A percentile compares a stretch with the other conserved stretches of the same genome.
Conservation (phyloP, 176 grass and related monocot genomes). For the Lolium perenne region DNA sequence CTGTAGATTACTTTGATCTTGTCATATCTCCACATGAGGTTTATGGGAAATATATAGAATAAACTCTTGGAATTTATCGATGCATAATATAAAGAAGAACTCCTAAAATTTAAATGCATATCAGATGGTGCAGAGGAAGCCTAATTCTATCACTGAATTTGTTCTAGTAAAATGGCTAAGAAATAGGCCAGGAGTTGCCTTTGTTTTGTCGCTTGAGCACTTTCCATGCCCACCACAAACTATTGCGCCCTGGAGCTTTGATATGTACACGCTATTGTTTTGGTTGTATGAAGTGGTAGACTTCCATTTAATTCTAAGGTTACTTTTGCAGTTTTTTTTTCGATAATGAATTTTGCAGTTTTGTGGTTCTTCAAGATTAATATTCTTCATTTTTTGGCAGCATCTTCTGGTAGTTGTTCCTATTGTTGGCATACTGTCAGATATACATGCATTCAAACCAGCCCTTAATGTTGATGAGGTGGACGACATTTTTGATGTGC, state of each 20-base stretch:
- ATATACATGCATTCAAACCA: slow-evolving; percentile 59
- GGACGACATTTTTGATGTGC: slow-evolving; percentile 66
- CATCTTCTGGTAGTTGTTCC: slow-evolving; percentile 80
- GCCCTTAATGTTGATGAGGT: slow-evolving; percentile 59
- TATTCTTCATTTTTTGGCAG: slow-evolving; percentile 48
- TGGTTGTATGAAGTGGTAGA: neutral
- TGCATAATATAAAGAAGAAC: slow-evolving; percentile 10
- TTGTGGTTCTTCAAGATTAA: neutral
- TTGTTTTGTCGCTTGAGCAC: neutral
- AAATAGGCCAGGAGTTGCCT: neutral
- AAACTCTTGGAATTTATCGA: neutral
- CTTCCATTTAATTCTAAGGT: neutral
- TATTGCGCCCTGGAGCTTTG: neutral
- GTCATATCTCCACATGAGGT: neutral
- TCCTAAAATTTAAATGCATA: slow-evolving; percentile 16
- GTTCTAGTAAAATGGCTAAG: neutral
- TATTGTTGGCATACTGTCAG: slow-evolving; percentile 63
- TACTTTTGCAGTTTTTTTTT: too few species aligned
- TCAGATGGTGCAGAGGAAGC: neutral
- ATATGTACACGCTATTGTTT: neutral
- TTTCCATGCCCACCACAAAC: neutral
- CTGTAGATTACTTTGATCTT: neutral
- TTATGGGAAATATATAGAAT: slow-evolving; percentile 8
- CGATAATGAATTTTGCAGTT: neutral
- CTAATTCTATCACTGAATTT: neutral